Evolutionary conservation across 2,329 filamentous ascomycete genomes (phyloP).

Genomic region (Colletotrichum acutatum): DNA sequence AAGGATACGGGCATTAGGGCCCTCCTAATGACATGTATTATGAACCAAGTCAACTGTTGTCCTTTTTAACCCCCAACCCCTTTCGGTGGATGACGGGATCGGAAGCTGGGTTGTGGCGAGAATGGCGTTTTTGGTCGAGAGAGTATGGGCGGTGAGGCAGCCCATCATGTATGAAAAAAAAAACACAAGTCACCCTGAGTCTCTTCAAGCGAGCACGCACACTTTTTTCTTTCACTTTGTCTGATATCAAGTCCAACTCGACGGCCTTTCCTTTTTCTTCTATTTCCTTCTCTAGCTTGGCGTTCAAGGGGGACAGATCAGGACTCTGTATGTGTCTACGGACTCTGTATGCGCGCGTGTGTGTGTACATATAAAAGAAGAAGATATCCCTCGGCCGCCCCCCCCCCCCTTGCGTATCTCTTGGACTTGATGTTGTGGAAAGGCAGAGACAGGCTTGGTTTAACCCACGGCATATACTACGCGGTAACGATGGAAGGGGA

Average conservation of each 20-base stretch:
- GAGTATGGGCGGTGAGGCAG: neutral
- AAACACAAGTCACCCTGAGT: neutral
- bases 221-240: neutral
- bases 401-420: neutral
- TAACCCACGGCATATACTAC: neutral
- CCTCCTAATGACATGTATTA: constrained; percentile 29
- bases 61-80: neutral
- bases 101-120: constrained; percentile 7
- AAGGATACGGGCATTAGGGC: constrained; percentile 13
- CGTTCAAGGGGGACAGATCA: neutral
- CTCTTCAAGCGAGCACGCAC: neutral
- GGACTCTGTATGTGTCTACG: neutral
- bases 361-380: neutral
- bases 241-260: neutral
- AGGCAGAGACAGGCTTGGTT: no score
- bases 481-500: no score
- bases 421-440: neutral
- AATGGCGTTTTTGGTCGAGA: neutral
- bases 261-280: neutral
- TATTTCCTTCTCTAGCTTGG: neutral
- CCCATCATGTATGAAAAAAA: neutral
- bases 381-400: neutral
- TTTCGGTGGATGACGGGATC: no score
- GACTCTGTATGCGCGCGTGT: neutral
- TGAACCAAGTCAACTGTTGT: neutral